Base-by-base conservation (phyloP, 2,329 filamentous ascomycete species). In the Elsinoe fawcettii region DNA sequence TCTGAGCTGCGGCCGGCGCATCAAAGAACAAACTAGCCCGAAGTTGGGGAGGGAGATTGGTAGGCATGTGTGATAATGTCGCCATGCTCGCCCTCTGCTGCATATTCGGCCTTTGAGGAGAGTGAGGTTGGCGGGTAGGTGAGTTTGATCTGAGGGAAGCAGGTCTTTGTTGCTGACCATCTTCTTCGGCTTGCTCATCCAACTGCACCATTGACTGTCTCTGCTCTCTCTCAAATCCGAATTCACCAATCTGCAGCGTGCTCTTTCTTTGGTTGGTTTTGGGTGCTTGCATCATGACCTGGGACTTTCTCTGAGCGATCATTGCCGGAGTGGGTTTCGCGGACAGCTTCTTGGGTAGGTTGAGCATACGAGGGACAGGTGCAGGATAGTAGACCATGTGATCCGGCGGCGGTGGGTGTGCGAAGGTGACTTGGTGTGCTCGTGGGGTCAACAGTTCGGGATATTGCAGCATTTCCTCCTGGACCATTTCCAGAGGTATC, bases 371-470 rank as follows among this genome's bases (percentile, higher is more conserved):
- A 2, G 93, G 93, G 2, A 99, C 93, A 1, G 90, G 91, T 2
- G 93, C 93, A 12, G 93, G 93, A 69, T 99, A 99, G 72, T 86
- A 97, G 8, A 96, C 83, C 88, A 97, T 96, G 64, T 85, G 78
- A 63, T 92, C 83, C 3, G 83, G 86, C 1, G 85, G 85, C 23
- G 79, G 75, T 1, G 82, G 82, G 32, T 63, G 64, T 65, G 82
- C 72, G 68, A 84, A 85, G 1, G 83, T 83, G 60, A 80, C 77
- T 9, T 82, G 75, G 55, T 74, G 69, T 39, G 61, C 62, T 16
- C n/a, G 68, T 58, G 55, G 66, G 58, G 57, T 64, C 57, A 53
- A 66, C 58, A 65, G 65, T 60, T 69, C 55, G 16, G 53, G 44
- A 7, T 58, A 34, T n/a, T 57, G 41, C 32, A 56, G 18, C 43